Evolutionary conservation across 345 rosid genomes (phyloP).

Genomic region (Carallia brachiata): DNA sequence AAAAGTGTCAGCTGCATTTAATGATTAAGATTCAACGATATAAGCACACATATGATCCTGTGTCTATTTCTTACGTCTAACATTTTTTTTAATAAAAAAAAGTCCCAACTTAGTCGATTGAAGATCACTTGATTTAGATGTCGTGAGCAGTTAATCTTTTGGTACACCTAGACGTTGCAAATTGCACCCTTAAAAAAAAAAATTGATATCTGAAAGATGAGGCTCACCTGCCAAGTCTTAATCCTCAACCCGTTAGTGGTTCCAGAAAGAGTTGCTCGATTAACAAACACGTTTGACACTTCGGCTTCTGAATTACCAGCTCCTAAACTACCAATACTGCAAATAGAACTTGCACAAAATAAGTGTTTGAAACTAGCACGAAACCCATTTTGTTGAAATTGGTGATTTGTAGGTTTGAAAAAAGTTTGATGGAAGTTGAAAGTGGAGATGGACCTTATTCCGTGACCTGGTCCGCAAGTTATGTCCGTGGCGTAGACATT

Average conservation of each 20-base stretch:
- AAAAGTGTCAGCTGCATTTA: too few species aligned
- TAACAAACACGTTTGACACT: slow-evolving; percentile 74
- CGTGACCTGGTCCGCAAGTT: slow-evolving; percentile 94
- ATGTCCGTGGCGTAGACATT: slow-evolving; percentile 73
- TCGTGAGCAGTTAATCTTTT: neutral
- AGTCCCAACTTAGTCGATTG: too few species aligned
- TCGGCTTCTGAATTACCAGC: slow-evolving; percentile 48
- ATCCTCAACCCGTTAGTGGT: slow-evolving; percentile 84
- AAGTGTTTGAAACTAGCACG: neutral
- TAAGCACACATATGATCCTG: too few species aligned
- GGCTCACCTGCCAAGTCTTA: slow-evolving; percentile 90
- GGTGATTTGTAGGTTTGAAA: neutral
- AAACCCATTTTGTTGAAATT: slow-evolving; percentile 1
- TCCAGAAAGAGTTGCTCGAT: slow-evolving; percentile 60
- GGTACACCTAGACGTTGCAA: neutral
- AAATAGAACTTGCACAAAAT: neutral
- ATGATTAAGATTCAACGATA: too few species aligned
- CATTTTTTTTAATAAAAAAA: too few species aligned
- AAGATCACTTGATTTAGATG: neutral
- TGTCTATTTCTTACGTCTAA: too few species aligned
- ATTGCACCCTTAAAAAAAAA: neutral
- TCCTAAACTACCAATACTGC: slow-evolving; percentile 90
- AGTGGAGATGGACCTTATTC: slow-evolving; percentile 58
- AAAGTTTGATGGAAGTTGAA: neutral
- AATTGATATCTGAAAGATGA: neutral